phyloP scores from a whole-genome alignment of 2,329 filamentous ascomycete genomes.

The Stemphylium vesicarium region DNA sequence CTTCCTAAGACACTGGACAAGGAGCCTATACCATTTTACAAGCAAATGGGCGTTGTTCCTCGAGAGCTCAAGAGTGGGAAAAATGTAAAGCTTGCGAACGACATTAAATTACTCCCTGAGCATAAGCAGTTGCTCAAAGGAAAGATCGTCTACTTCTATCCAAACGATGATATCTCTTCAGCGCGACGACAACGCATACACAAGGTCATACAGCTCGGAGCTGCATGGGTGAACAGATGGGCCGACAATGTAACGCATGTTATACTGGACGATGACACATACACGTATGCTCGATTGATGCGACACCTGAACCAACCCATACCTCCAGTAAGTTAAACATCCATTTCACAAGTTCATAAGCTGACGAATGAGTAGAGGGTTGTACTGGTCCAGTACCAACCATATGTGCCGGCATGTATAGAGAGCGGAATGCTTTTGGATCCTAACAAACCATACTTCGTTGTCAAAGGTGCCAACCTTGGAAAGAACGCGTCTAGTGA shows the following conservation, averaged over 20 bases:
- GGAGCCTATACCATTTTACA: constrained; percentile 35
- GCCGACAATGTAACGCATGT: constrained; percentile 71
- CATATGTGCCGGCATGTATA: constrained; percentile 55
- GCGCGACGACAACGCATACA: constrained; percentile 73
- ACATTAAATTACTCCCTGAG: constrained; percentile 43
- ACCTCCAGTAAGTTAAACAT: neutral
- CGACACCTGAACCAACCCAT: constrained; percentile 57
- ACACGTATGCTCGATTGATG: constrained; percentile 70
- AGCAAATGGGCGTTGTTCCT: constrained; percentile 34
- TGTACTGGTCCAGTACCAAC: constrained; percentile 57
- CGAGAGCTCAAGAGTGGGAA: constrained; percentile 39
- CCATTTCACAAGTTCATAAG: neutral
- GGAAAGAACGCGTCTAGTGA: constrained; percentile 5
- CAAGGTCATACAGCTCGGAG: constrained; percentile 71
- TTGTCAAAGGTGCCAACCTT: constrained; percentile 61
- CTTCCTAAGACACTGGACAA: constrained; percentile 23
- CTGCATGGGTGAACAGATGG: constrained; percentile 69
- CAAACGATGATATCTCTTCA: constrained; percentile 75
- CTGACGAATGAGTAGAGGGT: constrained; percentile 45
- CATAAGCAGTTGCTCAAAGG: constrained; percentile 41
- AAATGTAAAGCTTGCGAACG: constrained; percentile 34
- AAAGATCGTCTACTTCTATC: constrained; percentile 68
- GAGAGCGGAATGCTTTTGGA: constrained; percentile 54
- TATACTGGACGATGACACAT: constrained; percentile 70
- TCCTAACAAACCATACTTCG: constrained; percentile 65